A percentile compares a stretch with the other conserved stretches of the same genome.
Evolutionary conservation across 2,329 filamentous ascomycete genomes (phyloP).

Genomic region (Calonectria fujianensis): DNA sequence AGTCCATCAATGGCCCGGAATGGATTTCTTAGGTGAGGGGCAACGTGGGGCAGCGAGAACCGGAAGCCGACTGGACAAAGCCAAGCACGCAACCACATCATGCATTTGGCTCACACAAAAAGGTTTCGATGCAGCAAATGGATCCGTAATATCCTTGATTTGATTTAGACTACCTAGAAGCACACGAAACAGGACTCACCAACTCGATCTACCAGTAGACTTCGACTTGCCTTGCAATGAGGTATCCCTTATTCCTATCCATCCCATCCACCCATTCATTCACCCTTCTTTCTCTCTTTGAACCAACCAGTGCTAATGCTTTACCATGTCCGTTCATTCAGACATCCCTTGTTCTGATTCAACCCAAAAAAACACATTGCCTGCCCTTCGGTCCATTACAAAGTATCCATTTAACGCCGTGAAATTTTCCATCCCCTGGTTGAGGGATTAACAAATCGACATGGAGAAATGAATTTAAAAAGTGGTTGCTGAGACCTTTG

Average conservation of each 20-base stretch:
- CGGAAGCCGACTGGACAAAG: constrained; percentile 39
- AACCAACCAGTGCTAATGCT: constrained; percentile 47
- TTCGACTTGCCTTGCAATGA: constrained; percentile 26
- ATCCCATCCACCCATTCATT: constrained; percentile 35
- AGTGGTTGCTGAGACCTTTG: constrained; percentile 18
- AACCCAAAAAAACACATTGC: constrained; percentile 39
- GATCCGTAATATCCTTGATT: constrained; percentile 37
- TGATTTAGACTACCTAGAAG: constrained; percentile 38
- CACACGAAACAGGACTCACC: constrained; percentile 30
- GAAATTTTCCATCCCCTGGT: constrained; percentile 49
- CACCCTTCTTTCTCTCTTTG: constrained; percentile 38
- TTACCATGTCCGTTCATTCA: constrained; percentile 37
- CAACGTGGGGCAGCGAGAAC: constrained; percentile 50
- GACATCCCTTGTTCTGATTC: constrained; percentile 31
- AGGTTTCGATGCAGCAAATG: constrained; percentile 34
- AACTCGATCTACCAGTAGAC: constrained; percentile 34
- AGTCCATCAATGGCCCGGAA: constrained; percentile 39
- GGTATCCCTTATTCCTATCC: constrained; percentile 16
- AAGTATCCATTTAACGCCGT: constrained; percentile 53
- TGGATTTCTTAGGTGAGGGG: constrained; percentile 50
- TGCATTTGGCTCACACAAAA: constrained; percentile 44
- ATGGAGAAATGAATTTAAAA: constrained; percentile 44
- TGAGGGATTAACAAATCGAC: constrained; percentile 41
- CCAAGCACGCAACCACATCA: constrained; percentile 53
- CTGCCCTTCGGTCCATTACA: constrained; percentile 46